These are phyloP conservation scores for Stentor coeruleus DNA, from an alignment of 73 alveolate species.

Conservation along the genomic window DNA sequence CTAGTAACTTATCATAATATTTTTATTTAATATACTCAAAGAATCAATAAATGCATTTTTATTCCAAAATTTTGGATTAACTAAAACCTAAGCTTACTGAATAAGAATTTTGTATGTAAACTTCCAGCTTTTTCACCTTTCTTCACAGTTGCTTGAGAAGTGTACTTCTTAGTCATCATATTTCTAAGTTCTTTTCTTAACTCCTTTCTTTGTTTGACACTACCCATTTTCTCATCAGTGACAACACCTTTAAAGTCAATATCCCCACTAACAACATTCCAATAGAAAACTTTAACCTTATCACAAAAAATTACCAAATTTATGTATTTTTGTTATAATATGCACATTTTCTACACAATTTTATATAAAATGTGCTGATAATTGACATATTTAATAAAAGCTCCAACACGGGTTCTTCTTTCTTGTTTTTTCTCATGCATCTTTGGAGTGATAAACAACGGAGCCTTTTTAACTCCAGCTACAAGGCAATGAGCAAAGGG, in stretches of 20 bases:
- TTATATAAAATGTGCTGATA: conserved; percentile 84
- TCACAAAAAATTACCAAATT: no score
- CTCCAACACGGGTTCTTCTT: conserved; percentile 75
- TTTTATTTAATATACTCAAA: no score
- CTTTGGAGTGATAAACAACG: conserved; percentile 72
- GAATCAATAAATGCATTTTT: no score
- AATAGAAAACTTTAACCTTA: no score
- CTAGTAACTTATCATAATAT: no score
- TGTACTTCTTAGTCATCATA: neutral
- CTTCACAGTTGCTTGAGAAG: conserved; percentile 2
- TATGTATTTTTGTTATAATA: no score
- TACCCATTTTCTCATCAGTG: conserved; percentile 12
- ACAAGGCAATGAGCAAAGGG: conserved; percentile 82
- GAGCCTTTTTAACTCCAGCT: conserved; percentile 78
- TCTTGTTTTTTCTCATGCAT: conserved; percentile 80
- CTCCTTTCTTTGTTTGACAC: neutral
- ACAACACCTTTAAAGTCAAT: conserved; percentile 22
- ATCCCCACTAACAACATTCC: conserved; percentile 35
- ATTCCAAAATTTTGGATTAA: no score
- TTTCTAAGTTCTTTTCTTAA: conserved; percentile 12
- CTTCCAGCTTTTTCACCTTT: neutral
- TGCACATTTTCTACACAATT: no score
- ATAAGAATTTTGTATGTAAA: conserved; percentile 15
- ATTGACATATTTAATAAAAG: conserved; percentile 77
- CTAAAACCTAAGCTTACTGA: conserved; percentile 18